A percentile compares a stretch with the other conserved stretches of the same genome.
phyloP scores from a whole-genome alignment of 169 alveolate genomes.

The Cryptosporidium tyzzeri region DNA sequence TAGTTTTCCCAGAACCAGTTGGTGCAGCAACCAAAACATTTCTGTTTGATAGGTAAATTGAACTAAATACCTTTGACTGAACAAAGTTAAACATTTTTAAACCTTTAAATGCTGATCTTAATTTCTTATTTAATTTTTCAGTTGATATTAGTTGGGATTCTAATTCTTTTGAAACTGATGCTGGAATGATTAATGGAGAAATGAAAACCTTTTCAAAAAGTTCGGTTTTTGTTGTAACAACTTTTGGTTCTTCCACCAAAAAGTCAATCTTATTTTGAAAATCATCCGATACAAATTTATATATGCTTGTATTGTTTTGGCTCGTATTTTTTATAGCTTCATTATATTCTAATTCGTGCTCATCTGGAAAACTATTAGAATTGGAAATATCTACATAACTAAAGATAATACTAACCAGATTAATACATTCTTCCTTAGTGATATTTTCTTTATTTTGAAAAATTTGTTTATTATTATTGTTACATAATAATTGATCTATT shows the following conservation, averaged over 20 bases:
- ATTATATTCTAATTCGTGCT: not conserved
- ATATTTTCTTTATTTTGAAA: not conserved
- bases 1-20: slow-evolving; percentile 99
- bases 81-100: slow-evolving; percentile 91
- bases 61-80: slow-evolving; percentile 94
- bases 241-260: not conserved
- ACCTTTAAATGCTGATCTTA: slow-evolving; percentile 68
- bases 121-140: not conserved
- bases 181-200: slow-evolving; percentile 31
- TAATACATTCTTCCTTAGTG: not conserved
- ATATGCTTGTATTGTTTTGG: not conserved
- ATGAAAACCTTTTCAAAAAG: slow-evolving; percentile 34
- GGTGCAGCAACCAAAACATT: slow-evolving; percentile 99
- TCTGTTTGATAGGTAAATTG: slow-evolving; percentile 93
- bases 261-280: not conserved
- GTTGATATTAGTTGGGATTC: slow-evolving; percentile 11
- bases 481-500: not conserved
- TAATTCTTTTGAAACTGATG: slow-evolving; percentile 22
- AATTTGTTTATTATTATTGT: not conserved
- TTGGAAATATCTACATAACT: too few relatives aligned
- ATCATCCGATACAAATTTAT: not conserved
- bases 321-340: not conserved
- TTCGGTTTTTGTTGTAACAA: slow-evolving; percentile 1
- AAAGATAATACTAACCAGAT: not conserved
- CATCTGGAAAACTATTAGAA: not conserved